A percentile compares a stretch with the other conserved stretches of the same genome.
Conservation (phyloP, 352 stramenopile species). For the Pilasporangium apinafurcum region DNA sequence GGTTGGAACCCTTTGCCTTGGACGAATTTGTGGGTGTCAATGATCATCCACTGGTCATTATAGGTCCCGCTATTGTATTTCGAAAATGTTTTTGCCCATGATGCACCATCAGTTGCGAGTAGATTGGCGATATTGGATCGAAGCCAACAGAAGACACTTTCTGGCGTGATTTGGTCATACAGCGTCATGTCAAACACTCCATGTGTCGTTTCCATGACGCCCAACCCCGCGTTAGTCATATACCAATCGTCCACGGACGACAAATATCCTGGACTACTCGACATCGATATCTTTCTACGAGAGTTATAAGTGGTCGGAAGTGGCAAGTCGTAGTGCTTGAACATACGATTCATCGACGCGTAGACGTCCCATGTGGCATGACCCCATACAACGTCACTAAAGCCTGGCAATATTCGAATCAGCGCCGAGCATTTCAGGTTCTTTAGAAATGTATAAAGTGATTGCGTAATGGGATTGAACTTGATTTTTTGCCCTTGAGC, state of each 20-base stretch:
- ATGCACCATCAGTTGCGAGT: conserved; percentile 29
- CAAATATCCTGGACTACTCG: conserved; percentile 66
- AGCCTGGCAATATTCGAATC: conserved; percentile 52
- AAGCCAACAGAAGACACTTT: conserved; percentile 63
- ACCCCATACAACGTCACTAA: conserved; percentile 55
- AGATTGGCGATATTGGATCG: conserved; percentile 49
- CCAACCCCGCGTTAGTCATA: conserved; percentile 38
- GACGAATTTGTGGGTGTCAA: conserved; percentile 58
- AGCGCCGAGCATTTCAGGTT: conserved; percentile 69
- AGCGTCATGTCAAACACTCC: conserved; percentile 45
- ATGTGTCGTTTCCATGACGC: conserved; percentile 71
- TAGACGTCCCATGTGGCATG: conserved; percentile 73
- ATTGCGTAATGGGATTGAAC: conserved; percentile 9
- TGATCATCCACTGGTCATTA: conserved; percentile 84
- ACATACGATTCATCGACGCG: conserved; percentile 68
- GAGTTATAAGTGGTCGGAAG: conserved; percentile 9
- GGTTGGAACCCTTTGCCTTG: conserved; percentile 25
- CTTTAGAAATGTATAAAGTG: conserved; percentile 42
- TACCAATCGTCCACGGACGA: conserved; percentile 83
- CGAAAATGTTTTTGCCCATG: conserved; percentile 40
- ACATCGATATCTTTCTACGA: conserved; percentile 54
- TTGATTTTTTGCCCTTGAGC: no score
- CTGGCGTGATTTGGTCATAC: conserved; percentile 40
- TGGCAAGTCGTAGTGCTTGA: conserved; percentile 73
- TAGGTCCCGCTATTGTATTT: conserved; percentile 74